These are phyloP conservation scores for Lachancea nothofagi DNA, from an alignment of 805 yeast genomes.

Conservation along the genomic window DNA sequence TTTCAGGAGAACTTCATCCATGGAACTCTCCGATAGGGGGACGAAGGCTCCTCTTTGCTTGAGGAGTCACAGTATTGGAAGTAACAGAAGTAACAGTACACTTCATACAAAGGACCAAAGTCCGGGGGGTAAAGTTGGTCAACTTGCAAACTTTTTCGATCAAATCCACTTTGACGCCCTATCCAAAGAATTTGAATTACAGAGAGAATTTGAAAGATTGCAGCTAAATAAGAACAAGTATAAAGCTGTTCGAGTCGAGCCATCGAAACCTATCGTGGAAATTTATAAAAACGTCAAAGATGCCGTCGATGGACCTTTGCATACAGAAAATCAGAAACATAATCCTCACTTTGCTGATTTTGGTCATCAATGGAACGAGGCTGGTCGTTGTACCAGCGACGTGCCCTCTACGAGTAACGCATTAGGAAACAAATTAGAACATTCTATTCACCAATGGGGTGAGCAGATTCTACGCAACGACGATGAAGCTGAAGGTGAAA, in stretches of 20 bases:
- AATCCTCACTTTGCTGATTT: neutral
- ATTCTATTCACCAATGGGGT: conserved; percentile 32
- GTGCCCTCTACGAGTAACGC: conserved; percentile 12
- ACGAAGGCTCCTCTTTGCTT: neutral
- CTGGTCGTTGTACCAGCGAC: neutral
- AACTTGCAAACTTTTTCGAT: conserved; percentile 62
- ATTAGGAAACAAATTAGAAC: conserved; percentile 27
- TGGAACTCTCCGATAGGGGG: neutral
- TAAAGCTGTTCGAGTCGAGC: conserved; percentile 63
- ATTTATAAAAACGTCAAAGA: conserved; percentile 83
- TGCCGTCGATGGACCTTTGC: conserved; percentile 61
- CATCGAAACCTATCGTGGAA: conserved; percentile 83
- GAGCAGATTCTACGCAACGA: conserved; percentile 17
- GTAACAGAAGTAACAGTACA: conserved; percentile 13
- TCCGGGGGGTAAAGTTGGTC: conserved; percentile 47
- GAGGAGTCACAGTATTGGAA: conserved; percentile 13
- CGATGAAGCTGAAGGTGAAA: neutral
- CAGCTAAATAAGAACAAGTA: conserved; percentile 55
- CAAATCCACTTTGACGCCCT: conserved; percentile 73
- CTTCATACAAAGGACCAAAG: conserved; percentile 15
- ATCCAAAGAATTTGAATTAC: conserved; percentile 80
- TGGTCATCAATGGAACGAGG: conserved; percentile 2
- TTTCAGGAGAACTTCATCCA: neutral
- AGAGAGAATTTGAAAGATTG: conserved; percentile 72
- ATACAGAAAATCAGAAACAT: conserved; percentile 24